Base-by-base conservation (phyloP, 495 filamentous ascomycete species). In the Halenospora varia region DNA sequence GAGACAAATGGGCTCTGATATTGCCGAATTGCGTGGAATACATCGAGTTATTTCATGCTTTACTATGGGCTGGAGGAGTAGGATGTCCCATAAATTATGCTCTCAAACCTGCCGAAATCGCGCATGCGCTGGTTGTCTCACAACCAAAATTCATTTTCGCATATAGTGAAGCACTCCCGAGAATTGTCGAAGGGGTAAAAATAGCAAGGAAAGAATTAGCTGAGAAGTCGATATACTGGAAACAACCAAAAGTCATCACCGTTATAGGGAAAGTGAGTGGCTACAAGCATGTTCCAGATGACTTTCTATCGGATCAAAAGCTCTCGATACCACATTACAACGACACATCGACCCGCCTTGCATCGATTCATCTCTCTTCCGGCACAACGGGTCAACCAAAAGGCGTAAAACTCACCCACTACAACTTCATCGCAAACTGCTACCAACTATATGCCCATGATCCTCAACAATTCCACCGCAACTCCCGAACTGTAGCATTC, bases 351-450 rank as follows among this genome's bases (percentile, higher is more conserved):
- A 74, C 78, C 49, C 86, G 88, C 56, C 48, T 83, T n/a, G 81
- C 82, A 13, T 88, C 87, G 64, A 69, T 89, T n/a, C 75, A 93
- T 62, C 96, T 96, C 71, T 87, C 82, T 20, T 90, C 86, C 19
- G 92, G 92, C n/a, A 97, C 92, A 0, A 97, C 93, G 0, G 92
- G 92, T 13, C 69, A 88, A 49, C 92, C 92, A 2, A 97, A 97
- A 71, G 92, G 92, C 20, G 92, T 96, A n/a, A 87, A 87, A 82
- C 75, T 97, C 10, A 87, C 81, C 47, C 92, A 97, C 66, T 63
- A 70, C 53, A 96, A 96, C 68, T 82, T 96, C 44, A 75, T 92
- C 2, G 71, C 89, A 62, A 93, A 96, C 68, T 77, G 22, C 45
- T 69, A 19, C 73, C 71, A 74, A 47, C 68, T 71, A 23, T 50